Evolutionary conservation across 176 grass and related monocot species (phyloP).

Genomic region (Rhynchospora pubera): DNA sequence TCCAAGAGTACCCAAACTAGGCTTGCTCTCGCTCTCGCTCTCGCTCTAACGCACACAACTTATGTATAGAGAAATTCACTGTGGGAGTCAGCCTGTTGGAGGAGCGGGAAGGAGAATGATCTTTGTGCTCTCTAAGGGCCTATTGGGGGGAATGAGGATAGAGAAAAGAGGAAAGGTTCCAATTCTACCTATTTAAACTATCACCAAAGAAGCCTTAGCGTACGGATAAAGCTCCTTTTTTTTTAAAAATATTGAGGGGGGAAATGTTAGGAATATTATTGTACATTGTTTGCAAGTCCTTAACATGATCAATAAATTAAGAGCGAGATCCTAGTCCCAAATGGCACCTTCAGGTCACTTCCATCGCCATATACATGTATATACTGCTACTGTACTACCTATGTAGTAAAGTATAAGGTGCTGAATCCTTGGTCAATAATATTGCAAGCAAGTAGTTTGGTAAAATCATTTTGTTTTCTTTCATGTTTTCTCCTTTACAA

Average conservation of each 20-base stretch:
- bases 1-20: slow-evolving; percentile 3
- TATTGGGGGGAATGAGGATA: no score
- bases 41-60: not conserved
- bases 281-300: not conserved
- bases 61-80: not conserved
- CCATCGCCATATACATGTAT: not conserved
- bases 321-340: not conserved
- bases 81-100: not conserved
- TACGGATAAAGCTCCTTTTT: not conserved
- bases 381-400: not conserved
- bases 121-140: not conserved
- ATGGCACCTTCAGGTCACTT: not conserved
- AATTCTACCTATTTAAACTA: no score
- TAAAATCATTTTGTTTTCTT: slow-evolving; percentile 18
- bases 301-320: not conserved
- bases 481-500: not conserved
- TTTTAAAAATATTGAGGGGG: not conserved
- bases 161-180: no score
- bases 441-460: not conserved
- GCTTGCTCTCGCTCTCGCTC: not conserved
- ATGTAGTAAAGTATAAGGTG: not conserved
- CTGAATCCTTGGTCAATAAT: not conserved
- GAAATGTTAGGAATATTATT: not conserved
- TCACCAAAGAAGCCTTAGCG: no score
- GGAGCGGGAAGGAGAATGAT: not conserved